phyloP scores from a whole-genome alignment of 352 stramenopile species.

The Thalassiosira livingstoniorum region DNA sequence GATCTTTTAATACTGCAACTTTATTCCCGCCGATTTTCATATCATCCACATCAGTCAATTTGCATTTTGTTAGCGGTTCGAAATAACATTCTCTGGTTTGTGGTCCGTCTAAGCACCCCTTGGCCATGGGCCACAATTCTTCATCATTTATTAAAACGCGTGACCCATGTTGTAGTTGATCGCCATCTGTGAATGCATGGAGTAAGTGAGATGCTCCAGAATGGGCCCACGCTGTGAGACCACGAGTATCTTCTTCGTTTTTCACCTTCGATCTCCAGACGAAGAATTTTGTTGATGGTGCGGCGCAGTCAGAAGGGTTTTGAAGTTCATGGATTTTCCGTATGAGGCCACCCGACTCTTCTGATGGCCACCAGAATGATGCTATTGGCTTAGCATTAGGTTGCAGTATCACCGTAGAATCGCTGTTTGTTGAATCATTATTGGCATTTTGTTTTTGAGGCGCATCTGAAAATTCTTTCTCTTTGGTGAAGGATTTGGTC shows the following conservation, averaged over 20 bases:
- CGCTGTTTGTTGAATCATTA: too few relatives aligned
- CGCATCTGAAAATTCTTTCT: too few relatives aligned
- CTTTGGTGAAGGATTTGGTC: too few relatives aligned
- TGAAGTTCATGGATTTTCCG: constrained; percentile 33
- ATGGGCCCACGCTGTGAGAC: constrained; percentile 49
- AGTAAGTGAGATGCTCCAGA: constrained; percentile 37
- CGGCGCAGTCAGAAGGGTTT: constrained; percentile 45
- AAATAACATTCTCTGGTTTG: constrained; percentile 24
- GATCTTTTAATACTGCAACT: constrained; percentile 13
- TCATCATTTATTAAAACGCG: constrained; percentile 54
- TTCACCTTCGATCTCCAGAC: constrained; percentile 29
- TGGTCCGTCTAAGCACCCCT: constrained; percentile 41
- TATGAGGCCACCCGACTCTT: constrained; percentile 30
- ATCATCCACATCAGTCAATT: constrained; percentile 40
- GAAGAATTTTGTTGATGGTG: constrained; percentile 46
- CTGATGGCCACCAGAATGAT: constrained; percentile 51
- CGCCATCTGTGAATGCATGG: constrained; percentile 53
- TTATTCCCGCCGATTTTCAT: background rate
- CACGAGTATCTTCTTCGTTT: constrained; percentile 45
- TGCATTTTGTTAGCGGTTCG: constrained; percentile 30
- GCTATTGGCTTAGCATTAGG: too few relatives aligned
- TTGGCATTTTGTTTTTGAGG: too few relatives aligned
- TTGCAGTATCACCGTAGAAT: too few relatives aligned
- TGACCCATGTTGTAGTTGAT: constrained; percentile 36
- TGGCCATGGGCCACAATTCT: constrained; percentile 52